A percentile compares a stretch with the other conserved stretches of the same genome.
phyloP scores from a whole-genome alignment of 176 grass and related monocot species.

The Miscanthus lutarioriparius region DNA sequence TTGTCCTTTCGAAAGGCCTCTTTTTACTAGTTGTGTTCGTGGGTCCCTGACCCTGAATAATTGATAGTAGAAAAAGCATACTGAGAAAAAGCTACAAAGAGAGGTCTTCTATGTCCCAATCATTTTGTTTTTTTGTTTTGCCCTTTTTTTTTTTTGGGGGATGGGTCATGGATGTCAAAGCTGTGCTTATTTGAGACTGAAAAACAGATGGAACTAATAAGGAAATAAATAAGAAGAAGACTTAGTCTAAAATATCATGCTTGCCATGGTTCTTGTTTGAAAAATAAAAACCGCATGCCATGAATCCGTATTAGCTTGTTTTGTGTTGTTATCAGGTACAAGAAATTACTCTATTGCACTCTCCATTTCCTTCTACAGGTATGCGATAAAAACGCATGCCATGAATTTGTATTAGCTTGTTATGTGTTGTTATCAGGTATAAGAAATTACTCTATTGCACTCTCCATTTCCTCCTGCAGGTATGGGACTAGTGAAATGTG shows the following conservation, averaged over 20 bases:
- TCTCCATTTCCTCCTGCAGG: not conserved
- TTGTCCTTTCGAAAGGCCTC: not conserved
- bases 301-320: not conserved
- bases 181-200: not conserved
- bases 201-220: not conserved
- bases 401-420: not conserved
- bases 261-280: not conserved
- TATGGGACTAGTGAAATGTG: not conserved
- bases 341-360: not conserved
- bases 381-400: not conserved
- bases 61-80: not conserved
- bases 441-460: not conserved
- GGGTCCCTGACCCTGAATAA: not conserved
- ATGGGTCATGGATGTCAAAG: slow-evolving; percentile 9
- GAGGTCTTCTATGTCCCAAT: not conserved
- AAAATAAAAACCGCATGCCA: not conserved
- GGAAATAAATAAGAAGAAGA: not conserved
- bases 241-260: not conserved
- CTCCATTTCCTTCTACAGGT: not conserved
- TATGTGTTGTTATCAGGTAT: slow-evolving; percentile 4
- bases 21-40: not conserved
- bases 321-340: too few relatives aligned
- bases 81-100: not conserved
- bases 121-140: not conserved
- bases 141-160: not conserved